phyloP scores from a whole-genome alignment of 2,329 filamentous ascomycete species.

The Aplosporella prunicola region DNA sequence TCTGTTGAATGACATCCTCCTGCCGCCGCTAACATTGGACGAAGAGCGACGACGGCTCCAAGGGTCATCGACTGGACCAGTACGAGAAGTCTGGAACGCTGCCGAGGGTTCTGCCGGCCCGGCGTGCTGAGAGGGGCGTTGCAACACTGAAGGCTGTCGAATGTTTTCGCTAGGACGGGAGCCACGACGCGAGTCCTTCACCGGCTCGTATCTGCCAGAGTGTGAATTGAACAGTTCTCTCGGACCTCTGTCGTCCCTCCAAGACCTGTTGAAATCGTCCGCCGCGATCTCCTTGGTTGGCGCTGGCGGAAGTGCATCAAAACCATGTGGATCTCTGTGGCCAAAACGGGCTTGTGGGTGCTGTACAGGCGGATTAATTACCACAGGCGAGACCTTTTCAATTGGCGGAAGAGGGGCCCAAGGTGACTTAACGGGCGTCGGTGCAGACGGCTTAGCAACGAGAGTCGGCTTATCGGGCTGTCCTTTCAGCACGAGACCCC shows the following conservation, averaged over 20 bases:
- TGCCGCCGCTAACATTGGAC: conserved; percentile 76
- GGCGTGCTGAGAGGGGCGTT: conserved; percentile 54
- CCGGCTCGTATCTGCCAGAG: conserved; percentile 85
- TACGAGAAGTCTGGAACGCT: conserved; percentile 72
- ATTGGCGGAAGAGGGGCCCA: conserved; percentile 84
- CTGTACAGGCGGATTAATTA: conserved; percentile 45
- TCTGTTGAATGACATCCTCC: conserved; percentile 51
- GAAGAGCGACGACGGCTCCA: conserved; percentile 75
- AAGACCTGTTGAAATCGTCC: conserved; percentile 84
- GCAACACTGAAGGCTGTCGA: conserved; percentile 68
- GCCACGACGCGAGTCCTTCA: conserved; percentile 61
- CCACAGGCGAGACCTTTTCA: conserved; percentile 64
- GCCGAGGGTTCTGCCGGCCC: conserved; percentile 73
- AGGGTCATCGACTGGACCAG: conserved; percentile 51
- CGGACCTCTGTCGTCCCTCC: conserved; percentile 62
- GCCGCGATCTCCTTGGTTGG: conserved; percentile 77
- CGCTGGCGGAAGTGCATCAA: conserved; percentile 45
- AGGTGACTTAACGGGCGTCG: conserved; percentile 73
- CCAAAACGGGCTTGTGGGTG: conserved; percentile 40
- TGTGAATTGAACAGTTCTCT: conserved; percentile 91
- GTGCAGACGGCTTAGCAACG: conserved; percentile 60
- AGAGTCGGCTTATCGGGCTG: conserved; percentile 62
- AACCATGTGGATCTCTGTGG: conserved; percentile 46
- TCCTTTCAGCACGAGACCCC: conserved; percentile 57
- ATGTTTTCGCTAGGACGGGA: conserved; percentile 59